Evolutionary conservation across 2,329 filamentous ascomycete genomes (phyloP).

Genomic region (Aspergillus arachidicola): DNA sequence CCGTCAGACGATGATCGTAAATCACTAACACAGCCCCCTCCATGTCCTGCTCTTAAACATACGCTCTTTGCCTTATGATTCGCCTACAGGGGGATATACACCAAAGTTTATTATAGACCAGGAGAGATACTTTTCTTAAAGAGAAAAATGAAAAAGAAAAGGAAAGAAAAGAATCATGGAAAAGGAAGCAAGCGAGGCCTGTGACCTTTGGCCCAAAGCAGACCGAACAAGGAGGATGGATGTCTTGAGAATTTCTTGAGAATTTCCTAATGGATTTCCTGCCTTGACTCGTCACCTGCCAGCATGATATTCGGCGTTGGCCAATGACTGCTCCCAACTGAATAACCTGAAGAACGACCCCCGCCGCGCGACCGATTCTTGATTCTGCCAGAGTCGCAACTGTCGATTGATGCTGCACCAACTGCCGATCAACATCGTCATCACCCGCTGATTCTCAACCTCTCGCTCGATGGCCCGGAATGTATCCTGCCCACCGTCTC

Average conservation of each 20-base stretch:
- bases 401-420: conserved; percentile 41
- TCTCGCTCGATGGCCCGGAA: conserved; percentile 25
- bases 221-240: neutral
- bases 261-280: neutral
- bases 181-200: neutral
- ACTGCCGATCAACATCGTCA: conserved; percentile 36
- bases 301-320: neutral
- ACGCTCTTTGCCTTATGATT: neutral
- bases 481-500: conserved; percentile 14
- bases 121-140: neutral
- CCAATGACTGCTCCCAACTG: neutral
- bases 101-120: neutral
- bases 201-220: neutral
- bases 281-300: neutral
- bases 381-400: conserved; percentile 32
- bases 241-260: no score
- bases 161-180: neutral
- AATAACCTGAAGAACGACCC: neutral
- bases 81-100: neutral
- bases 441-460: conserved; percentile 32
- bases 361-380: conserved; percentile 3
- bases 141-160: neutral
- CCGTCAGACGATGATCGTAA: neutral
- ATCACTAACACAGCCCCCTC: neutral
- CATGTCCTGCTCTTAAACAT: neutral